These are phyloP conservation scores for Clavariopsis aquatica DNA, from an alignment of 495 filamentous ascomycete genomes.

Conservation along the genomic window DNA sequence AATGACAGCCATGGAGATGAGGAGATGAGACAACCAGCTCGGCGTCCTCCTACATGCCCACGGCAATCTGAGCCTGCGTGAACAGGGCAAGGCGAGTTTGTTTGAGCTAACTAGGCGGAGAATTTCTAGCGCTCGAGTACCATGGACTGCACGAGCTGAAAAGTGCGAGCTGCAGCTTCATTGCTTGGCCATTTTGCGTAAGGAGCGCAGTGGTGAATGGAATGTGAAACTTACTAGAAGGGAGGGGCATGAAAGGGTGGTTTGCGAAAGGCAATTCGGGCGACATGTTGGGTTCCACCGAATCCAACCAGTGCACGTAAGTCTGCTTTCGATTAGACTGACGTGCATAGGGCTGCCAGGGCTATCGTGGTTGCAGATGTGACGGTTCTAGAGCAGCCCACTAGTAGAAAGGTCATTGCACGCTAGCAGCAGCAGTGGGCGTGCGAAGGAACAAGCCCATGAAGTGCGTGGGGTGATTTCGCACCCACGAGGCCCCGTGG, in stretches of 20 bases:
- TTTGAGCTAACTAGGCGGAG: neutral
- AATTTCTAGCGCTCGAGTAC: no score
- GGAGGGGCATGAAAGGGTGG: neutral
- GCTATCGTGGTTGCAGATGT: neutral
- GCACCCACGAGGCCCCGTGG: neutral
- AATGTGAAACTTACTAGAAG: neutral
- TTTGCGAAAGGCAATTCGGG: constrained; percentile 1
- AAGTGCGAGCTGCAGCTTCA: neutral
- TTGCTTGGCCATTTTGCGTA: no score
- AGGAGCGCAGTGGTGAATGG: no score
- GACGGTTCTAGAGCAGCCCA: neutral
- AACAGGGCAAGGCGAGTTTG: neutral
- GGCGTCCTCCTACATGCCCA: no score
- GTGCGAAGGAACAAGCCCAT: neutral
- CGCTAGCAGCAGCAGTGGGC: neutral
- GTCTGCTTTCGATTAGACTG: constrained; percentile 1
- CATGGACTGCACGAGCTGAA: neutral
- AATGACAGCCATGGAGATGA: no score
- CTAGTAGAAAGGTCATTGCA: constrained; percentile 1
- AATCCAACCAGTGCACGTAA: neutral
- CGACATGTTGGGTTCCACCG: neutral
- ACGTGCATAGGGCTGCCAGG: constrained; percentile 7
- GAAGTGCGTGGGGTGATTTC: neutral
- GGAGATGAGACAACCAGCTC: no score
- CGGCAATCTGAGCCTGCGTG: neutral